Percentiles rank a stretch among this genome's conserved stretches.
These are phyloP conservation scores for Schizonepeta tenuifolia DNA, from an alignment of 257 asterid species.

Conservation along the genomic window DNA sequence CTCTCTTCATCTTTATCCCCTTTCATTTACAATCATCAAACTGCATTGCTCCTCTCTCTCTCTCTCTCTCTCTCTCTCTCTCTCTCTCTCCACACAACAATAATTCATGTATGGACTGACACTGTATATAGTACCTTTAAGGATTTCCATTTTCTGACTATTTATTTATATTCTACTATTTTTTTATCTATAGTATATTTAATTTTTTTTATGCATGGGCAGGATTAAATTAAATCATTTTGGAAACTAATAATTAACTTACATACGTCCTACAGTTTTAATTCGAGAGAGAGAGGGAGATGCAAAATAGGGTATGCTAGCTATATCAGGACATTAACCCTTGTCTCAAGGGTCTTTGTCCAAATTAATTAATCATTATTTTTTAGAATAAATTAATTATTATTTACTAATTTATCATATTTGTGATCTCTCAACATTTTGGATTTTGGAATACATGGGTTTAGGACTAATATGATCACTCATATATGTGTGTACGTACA, in stretches of 20 bases:
- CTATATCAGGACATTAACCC: constrained; percentile 2
- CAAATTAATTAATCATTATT: background rate
- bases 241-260: no score
- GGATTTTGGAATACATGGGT: no score
- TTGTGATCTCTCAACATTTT: background rate
- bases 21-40: constrained; percentile 37
- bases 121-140: background rate
- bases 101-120: constrained; percentile 40
- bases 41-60: background rate
- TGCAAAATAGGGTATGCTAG: no score
- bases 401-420: background rate
- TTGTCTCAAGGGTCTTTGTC: constrained; percentile 1
- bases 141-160: background rate
- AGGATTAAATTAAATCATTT: no score
- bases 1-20: background rate
- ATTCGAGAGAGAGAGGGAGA: no score
- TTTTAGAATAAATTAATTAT: no score
- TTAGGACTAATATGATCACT: background rate
- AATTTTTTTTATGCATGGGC: no score
- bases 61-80: background rate
- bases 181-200: background rate
- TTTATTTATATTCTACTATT: background rate
- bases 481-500: no score
- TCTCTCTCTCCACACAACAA: constrained; percentile 28
- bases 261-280: no score